Conservation (phyloP, 2,329 filamentous ascomycete genomes). For the Aspergillus transmontanensis region DNA sequence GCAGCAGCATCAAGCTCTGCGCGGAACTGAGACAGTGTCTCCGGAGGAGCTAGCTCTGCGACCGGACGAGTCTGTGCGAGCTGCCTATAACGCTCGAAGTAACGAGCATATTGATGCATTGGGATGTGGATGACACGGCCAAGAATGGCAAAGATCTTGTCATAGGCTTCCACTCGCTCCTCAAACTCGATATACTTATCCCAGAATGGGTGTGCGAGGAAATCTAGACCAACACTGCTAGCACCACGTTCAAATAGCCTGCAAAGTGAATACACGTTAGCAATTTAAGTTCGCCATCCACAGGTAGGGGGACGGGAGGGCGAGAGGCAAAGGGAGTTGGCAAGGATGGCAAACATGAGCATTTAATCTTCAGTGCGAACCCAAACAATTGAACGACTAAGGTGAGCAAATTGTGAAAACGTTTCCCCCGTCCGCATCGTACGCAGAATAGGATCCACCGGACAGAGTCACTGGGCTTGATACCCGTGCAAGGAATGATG, state of each 20-base stretch:
- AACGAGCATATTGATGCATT: conserved; percentile 92
- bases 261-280: conserved; percentile 40
- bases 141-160: conserved; percentile 83
- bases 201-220: conserved; percentile 94
- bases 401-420: conserved; percentile 32
- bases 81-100: conserved; percentile 86
- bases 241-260: conserved; percentile 94
- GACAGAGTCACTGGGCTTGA: conserved; percentile 31
- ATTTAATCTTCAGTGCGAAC: conserved; percentile 39
- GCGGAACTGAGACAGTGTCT: conserved; percentile 68
- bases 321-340: conserved; percentile 39
- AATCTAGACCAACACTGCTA: conserved; percentile 83
- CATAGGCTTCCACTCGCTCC: conserved; percentile 80
- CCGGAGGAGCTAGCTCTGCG: conserved; percentile 69
- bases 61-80: conserved; percentile 74
- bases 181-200: conserved; percentile 99
- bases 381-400: conserved; percentile 44
- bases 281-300: conserved; percentile 18
- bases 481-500: conserved; percentile 31
- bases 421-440: conserved; percentile 35
- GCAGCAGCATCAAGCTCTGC: conserved; percentile 66
- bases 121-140: conserved; percentile 83
- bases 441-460: conserved; percentile 36
- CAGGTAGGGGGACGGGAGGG: conserved; percentile 35
- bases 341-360: conserved; percentile 52